Percentiles rank a stretch among this genome's conserved stretches.
Conservation (phyloP, 768 basidiomycete genomes). For the Pleurotus tuber-regium region DNA sequence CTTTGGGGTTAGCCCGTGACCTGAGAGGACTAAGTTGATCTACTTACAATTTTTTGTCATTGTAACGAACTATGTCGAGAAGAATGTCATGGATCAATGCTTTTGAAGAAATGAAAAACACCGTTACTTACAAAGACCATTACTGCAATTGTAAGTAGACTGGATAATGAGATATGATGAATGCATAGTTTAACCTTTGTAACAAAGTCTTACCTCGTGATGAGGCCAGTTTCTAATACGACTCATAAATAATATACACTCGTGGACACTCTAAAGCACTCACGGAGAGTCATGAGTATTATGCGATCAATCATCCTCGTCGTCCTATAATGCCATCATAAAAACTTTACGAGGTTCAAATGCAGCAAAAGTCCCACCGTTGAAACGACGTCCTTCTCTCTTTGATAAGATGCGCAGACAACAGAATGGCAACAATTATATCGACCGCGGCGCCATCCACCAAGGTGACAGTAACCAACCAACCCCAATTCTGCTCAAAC, state of each 20-base stretch:
- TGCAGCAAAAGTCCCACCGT: neutral
- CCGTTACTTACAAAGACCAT: neutral
- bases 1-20: no score
- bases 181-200: neutral
- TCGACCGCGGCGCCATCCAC: conserved; percentile 8
- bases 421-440: conserved; percentile 4
- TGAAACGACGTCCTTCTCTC: conserved; percentile 4
- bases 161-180: neutral
- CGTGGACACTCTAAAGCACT: no score
- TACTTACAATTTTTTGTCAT: conserved; percentile 1
- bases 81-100: no score
- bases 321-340: neutral
- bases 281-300: conserved; percentile 7
- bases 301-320: conserved; percentile 8
- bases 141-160: conserved; percentile 2
- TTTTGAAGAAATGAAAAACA: neutral
- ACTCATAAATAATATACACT: no score
- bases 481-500: conserved; percentile 8
- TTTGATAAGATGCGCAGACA: conserved; percentile 2
- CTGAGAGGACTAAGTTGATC: neutral
- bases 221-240: conserved; percentile 5
- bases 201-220: neutral
- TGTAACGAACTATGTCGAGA: conserved; percentile 1
- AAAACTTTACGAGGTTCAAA: neutral
- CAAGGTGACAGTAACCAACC: conserved; percentile 6